Evolutionary conservation across 2,329 filamentous ascomycete genomes (phyloP).

Genomic region (Colletotrichum sidae): DNA sequence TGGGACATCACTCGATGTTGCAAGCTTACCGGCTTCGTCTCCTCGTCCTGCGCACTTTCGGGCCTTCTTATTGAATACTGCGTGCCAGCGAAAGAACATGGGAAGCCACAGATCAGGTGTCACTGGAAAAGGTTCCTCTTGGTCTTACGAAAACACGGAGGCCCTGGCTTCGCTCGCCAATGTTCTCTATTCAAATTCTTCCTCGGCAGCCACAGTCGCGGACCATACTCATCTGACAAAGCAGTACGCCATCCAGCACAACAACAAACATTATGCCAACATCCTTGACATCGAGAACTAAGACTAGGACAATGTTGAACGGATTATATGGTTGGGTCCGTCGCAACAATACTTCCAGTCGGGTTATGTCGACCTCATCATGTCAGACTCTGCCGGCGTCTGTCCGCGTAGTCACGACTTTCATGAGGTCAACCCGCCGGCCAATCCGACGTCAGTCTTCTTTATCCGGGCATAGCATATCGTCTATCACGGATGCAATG

Average conservation of each 20-base stretch:
- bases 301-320: slow-evolving; percentile 48
- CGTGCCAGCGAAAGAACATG: slow-evolving; percentile 38
- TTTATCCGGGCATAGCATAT: no score
- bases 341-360: slow-evolving; percentile 58
- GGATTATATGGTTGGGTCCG: slow-evolving; percentile 19
- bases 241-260: slow-evolving; percentile 53
- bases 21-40: slow-evolving; percentile 55
- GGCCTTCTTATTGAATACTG: slow-evolving; percentile 54
- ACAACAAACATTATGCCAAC: slow-evolving; percentile 50
- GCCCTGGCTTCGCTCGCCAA: slow-evolving; percentile 54
- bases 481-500: no score
- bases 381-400: no score
- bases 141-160: slow-evolving; percentile 56
- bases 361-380: slow-evolving; percentile 50
- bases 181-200: slow-evolving; percentile 45
- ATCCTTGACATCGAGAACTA: slow-evolving; percentile 51
- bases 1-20: slow-evolving; percentile 39
- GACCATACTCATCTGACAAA: slow-evolving; percentile 52
- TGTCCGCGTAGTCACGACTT: no score
- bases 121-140: slow-evolving; percentile 58
- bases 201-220: slow-evolving; percentile 44
- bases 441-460: no score
- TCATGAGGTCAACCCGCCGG: no score
- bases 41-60: slow-evolving; percentile 57
- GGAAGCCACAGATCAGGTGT: slow-evolving; percentile 44